Percentiles rank a stretch among this genome's conserved stretches.
phyloP scores from a whole-genome alignment of 345 rosid species.

The sweet orange (Citrus sinensis) region DNA sequence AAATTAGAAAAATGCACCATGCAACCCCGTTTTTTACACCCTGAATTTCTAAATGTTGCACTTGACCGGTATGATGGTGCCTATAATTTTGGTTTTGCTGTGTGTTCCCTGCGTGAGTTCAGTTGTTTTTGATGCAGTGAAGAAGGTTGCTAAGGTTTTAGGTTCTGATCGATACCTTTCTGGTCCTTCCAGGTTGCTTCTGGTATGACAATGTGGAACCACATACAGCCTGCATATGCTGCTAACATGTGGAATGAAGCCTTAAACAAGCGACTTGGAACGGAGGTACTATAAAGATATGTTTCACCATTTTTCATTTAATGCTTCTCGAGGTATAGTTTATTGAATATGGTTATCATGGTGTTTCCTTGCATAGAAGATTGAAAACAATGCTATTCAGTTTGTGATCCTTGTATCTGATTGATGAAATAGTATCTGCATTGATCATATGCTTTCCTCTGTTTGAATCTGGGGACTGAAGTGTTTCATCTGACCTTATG shows the following conservation, averaged over 20 bases:
- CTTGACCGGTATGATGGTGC: not conserved
- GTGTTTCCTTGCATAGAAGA: not conserved
- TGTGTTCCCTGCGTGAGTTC: not conserved
- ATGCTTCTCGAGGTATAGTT: not conserved
- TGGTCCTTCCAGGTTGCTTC: conserved; percentile 78
- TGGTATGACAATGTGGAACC: conserved; percentile 91
- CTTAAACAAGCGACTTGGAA: conserved; percentile 89
- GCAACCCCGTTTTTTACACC: not conserved
- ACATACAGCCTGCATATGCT: conserved; percentile 88
- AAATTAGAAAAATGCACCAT: not conserved
- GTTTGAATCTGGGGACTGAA: not conserved
- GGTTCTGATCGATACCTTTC: conserved; percentile 10
- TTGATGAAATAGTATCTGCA: not conserved
- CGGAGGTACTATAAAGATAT: conserved; percentile 44
- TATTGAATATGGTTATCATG: not conserved
- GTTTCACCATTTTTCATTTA: not conserved
- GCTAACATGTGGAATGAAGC: conserved; percentile 97
- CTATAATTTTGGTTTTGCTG: not conserved
- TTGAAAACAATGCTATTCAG: not conserved
- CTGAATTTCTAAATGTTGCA: not conserved
- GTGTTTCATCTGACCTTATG: not conserved
- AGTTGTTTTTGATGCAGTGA: not conserved
- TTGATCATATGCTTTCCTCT: not conserved
- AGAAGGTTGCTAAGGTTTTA: not conserved
- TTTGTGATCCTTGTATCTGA: not conserved